A percentile compares a stretch with the other conserved stretches of the same genome.
These are phyloP conservation scores for Amphicarpaea edgeworthii DNA, from an alignment of 306 rosid genomes.

Conservation along the genomic window DNA sequence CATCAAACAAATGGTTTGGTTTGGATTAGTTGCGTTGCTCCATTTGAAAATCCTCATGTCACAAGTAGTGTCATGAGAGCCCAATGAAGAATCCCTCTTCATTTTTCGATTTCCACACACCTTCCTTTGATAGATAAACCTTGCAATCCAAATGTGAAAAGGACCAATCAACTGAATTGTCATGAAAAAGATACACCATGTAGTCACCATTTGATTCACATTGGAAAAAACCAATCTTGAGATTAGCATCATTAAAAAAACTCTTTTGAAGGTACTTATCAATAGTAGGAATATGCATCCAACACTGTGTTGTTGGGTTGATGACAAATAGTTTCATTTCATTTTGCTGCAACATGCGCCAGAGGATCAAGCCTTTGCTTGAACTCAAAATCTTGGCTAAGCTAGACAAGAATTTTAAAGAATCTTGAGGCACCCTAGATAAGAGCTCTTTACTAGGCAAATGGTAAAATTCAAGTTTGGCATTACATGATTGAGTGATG, in stretches of 20 bases:
- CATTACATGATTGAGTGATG: too few species aligned
- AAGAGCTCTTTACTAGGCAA: not conserved
- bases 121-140: not conserved
- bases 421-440: not conserved
- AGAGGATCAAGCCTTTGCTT: not conserved
- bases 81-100: not conserved
- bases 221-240: not conserved
- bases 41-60: not conserved
- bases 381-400: not conserved
- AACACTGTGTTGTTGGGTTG: not conserved
- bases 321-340: not conserved
- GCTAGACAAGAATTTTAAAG: not conserved
- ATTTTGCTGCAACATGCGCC: accelerated
- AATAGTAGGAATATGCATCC: not conserved
- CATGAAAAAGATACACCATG: not conserved
- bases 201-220: not conserved
- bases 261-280: too few species aligned
- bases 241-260: too few species aligned
- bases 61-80: not conserved
- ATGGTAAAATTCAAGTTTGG: too few species aligned
- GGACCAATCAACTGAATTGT: not conserved
- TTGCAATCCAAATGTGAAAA: not conserved
- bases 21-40: not conserved
- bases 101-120: not conserved
- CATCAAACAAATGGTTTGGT: not conserved